These are phyloP conservation scores for Theileria equi DNA, from an alignment of 169 alveolate genomes.

Conservation along the genomic window DNA sequence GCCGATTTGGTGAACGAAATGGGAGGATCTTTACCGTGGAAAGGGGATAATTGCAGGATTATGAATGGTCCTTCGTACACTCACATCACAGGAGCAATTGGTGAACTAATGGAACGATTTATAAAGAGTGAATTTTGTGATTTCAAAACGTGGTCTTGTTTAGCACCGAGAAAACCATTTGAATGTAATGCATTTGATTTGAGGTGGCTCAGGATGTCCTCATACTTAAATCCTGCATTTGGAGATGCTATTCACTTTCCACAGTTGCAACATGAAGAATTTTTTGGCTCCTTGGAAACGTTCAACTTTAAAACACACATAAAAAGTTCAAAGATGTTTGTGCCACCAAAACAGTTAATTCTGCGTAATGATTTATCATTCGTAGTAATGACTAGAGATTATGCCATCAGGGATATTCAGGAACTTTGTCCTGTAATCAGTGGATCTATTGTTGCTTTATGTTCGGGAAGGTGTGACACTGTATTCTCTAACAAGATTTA, in stretches of 20 bases:
- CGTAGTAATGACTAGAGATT: conserved; percentile 9
- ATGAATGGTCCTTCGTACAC: conserved; percentile 1
- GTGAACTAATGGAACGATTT: neutral
- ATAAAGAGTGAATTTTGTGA: neutral
- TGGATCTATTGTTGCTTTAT: conserved; percentile 43
- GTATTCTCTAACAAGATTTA: neutral
- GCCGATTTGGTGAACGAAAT: neutral
- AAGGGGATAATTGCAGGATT: neutral
- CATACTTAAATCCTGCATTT: conserved; percentile 20
- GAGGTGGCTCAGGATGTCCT: conserved; percentile 55
- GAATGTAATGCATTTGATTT: conserved; percentile 1
- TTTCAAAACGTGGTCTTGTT: neutral
- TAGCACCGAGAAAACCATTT: neutral
- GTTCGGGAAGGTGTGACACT: conserved; percentile 26
- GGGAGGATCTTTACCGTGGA: conserved; percentile 5
- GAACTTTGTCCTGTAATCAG: conserved; percentile 44
- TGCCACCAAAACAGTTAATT: conserved; percentile 31
- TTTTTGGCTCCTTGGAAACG: conserved; percentile 38
- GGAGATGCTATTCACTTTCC: conserved; percentile 65
- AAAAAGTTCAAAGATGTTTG: conserved; percentile 9
- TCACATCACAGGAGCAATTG: neutral
- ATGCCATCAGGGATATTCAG: neutral
- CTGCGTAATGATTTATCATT: conserved; percentile 21
- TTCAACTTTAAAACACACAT: conserved; percentile 14
- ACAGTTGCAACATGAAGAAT: conserved; percentile 50